Evolutionary conservation across 805 yeast genomes (phyloP).

Genomic region (Suhomyces pyralidae): DNA sequence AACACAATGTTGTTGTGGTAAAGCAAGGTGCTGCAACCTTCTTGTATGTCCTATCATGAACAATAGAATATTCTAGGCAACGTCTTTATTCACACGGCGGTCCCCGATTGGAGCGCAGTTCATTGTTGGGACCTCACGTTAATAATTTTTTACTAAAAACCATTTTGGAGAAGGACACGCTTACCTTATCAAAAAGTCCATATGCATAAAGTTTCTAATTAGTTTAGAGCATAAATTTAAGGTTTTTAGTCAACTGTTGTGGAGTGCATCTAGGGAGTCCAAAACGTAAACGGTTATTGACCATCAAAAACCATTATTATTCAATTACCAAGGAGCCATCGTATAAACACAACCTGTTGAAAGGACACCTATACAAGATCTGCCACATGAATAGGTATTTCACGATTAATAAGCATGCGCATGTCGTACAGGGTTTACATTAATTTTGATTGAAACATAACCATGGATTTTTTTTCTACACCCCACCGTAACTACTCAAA

Average conservation of each 20-base stretch:
- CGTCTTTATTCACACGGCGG: not conserved
- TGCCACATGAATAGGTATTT: not conserved
- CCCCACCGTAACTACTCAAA: not conserved
- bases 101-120: too few species aligned
- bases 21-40: not conserved
- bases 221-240: not conserved
- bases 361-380: not conserved
- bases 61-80: not conserved
- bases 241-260: not conserved
- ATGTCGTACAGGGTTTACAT: not conserved
- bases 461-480: not conserved
- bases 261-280: not conserved
- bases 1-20: not conserved
- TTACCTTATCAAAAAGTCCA: not conserved
- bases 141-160: too few species aligned
- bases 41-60: not conserved
- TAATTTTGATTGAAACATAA: not conserved
- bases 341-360: not conserved
- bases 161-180: not conserved
- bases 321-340: not conserved
- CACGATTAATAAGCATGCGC: not conserved
- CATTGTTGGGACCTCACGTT: not conserved
- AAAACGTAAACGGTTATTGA: not conserved
- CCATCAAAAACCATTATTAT: not conserved
- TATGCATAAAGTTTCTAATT: not conserved